phyloP scores from a whole-genome alignment of 2,329 filamentous ascomycete species.

The Lasiodiplodia sp. region DNA sequence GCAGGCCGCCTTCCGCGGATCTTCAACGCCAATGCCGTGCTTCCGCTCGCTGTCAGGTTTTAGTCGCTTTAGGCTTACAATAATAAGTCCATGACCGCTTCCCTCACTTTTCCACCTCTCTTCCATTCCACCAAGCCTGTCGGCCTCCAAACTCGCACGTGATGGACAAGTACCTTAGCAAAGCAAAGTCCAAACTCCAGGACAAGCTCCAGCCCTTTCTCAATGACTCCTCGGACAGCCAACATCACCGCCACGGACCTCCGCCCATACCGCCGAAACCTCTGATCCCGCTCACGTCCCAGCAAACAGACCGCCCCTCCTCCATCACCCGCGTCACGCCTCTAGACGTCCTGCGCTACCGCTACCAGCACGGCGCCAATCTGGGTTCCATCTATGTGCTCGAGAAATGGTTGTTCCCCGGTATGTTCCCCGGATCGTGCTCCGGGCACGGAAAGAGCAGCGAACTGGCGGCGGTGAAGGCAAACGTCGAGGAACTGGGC shows the following conservation, averaged over 20 bases:
- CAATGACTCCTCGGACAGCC: background rate
- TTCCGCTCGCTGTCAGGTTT: constrained; percentile 17
- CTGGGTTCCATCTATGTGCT: constrained; percentile 67
- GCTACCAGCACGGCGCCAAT: constrained; percentile 67
- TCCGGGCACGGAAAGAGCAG: constrained; percentile 49
- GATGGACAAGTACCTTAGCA: constrained; percentile 30
- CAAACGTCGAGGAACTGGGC: constrained; percentile 56
- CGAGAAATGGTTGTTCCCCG: constrained; percentile 63
- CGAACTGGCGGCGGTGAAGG: constrained; percentile 62
- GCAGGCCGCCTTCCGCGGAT: background rate
- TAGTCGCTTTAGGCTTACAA: background rate
- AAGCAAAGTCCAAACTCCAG: constrained; percentile 29
- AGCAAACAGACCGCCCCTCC: constrained; percentile 9
- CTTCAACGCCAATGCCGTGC: constrained; percentile 18
- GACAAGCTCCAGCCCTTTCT: constrained; percentile 24
- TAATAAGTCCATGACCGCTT: constrained; percentile 17
- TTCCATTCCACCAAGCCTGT: too few relatives aligned
- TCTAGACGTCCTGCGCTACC: constrained; percentile 59
- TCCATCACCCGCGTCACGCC: constrained; percentile 6
- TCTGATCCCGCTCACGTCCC: constrained; percentile 15
- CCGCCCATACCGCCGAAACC: constrained; percentile 27
- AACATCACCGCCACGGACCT: background rate
- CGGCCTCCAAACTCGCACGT: background rate
- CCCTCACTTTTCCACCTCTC: background rate
- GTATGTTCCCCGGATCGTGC: constrained; percentile 56